Conservation (phyloP, 1,284 basidiomycete species). For the Volvariella volvacea region DNA sequence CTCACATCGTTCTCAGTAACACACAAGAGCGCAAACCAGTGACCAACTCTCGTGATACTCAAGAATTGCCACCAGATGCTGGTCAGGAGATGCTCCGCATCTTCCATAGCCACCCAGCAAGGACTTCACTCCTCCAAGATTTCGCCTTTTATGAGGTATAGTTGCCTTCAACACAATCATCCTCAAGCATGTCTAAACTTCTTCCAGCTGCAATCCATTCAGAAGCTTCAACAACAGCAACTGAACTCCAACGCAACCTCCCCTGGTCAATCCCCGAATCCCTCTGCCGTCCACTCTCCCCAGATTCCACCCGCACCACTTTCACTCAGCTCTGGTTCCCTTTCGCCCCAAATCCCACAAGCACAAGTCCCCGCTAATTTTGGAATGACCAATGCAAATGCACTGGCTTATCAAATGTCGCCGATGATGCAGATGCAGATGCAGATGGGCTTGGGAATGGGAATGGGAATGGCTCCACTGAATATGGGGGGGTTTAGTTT, state of each 20-base stretch:
- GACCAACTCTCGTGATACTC: slow-evolving; percentile 88
- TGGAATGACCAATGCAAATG: slow-evolving; percentile 37
- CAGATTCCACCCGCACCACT: slow-evolving; percentile 16
- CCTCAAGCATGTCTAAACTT: slow-evolving; percentile 2
- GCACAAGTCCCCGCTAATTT: slow-evolving; percentile 17
- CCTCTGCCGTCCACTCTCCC: slow-evolving; percentile 29
- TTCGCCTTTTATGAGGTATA: slow-evolving; percentile 89
- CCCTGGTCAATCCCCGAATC: slow-evolving; percentile 19
- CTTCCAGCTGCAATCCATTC: slow-evolving; percentile 67
- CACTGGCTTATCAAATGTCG: slow-evolving; percentile 47
- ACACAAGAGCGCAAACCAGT: slow-evolving; percentile 96
- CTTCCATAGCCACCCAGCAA: slow-evolving; percentile 85
- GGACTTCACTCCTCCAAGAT: slow-evolving; percentile 89
- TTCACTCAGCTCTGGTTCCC: slow-evolving; percentile 13
- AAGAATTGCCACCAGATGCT: slow-evolving; percentile 89
- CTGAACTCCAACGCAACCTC: slow-evolving; percentile 30
- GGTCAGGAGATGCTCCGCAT: slow-evolving; percentile 93
- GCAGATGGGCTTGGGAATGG: slow-evolving; percentile 34
- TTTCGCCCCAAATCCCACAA: slow-evolving; percentile 26
- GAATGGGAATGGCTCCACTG: slow-evolving; percentile 19
- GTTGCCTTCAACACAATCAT: slow-evolving; percentile 1
- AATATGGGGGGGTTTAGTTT: slow-evolving; percentile 28
- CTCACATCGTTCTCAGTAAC: slow-evolving; percentile 53
- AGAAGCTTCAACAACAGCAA: slow-evolving; percentile 55
- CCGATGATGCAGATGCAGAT: slow-evolving; percentile 70